Evolutionary conservation across 2,329 filamentous ascomycete genomes (phyloP), one percentile per base, ranked within the genome.

Genomic region (Aureobasidium sp.): DNA sequence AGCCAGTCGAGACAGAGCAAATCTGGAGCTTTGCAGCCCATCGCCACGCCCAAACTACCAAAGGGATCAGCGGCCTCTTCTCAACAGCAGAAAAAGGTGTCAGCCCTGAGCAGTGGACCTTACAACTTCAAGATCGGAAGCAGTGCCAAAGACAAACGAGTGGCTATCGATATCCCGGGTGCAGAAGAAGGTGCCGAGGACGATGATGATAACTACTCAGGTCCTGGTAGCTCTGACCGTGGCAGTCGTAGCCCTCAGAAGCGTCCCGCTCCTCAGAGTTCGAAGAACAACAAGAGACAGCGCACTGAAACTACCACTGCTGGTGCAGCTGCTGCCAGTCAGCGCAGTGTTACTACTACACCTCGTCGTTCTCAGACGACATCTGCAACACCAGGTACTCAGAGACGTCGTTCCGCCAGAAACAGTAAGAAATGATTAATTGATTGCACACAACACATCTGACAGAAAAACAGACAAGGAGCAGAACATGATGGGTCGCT

Each of bases 41-140:
- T 50, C 9, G 9, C 31, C 4, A 38, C 31, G 15, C 25, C 31
- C 18, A 42, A 36, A 53, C 18, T 43, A 3, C 33, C 47, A 20
- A 51, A 53, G 33, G 43, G 27, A 25, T n/a, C 50, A 27, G 25
- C 58, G 16, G 45, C 15, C 4, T 6, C n/a, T 15, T 18, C 27
- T 2, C 36, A 27, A 36, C 5, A 8, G 29, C 40, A 47, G 16
- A 64, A 64, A 38, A 64, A 64, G 31, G 50, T 64, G 29, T 64
- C 60, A 27, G 50, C 48, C n/a, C 25, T 64, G 38, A 55, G 50
- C 27, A 64, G 60, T 25, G 60, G 60, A n/a, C 60, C 60, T 54
- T 40, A 47, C 38, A 55, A 64, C 50, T 64, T 64, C 60, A 64
- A 64, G 29, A 20, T 48, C 8, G 48, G 27, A n/a, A 40, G n/a